Percentiles rank a stretch among this genome's conserved stretches.
These are phyloP conservation scores for Leishmania braziliensis DNA, from an alignment of 208 protist genomes.

Conservation along the genomic window DNA sequence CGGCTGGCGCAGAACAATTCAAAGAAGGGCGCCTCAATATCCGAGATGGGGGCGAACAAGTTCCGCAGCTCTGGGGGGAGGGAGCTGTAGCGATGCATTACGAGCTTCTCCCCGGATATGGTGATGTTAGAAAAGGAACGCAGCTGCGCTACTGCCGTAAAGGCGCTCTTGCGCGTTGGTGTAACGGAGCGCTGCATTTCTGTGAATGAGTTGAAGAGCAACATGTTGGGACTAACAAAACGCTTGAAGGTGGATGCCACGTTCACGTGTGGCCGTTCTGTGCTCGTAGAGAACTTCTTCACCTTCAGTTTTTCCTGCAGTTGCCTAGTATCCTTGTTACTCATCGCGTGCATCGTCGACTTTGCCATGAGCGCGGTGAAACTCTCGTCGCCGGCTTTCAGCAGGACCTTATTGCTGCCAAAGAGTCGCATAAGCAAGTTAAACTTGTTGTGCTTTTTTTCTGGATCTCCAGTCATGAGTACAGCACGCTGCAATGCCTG, in stretches of 20 bases:
- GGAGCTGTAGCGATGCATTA: conserved; percentile 38
- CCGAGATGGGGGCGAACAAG: conserved; percentile 72
- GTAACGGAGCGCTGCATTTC: conserved; percentile 78
- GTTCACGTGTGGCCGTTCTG: background rate
- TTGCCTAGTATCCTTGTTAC: conserved; percentile 22
- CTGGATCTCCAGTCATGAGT: conserved; percentile 25
- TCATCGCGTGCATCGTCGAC: conserved; percentile 55
- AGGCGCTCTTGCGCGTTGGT: conserved; percentile 61
- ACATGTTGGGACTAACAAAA: conserved; percentile 55
- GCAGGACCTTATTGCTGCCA: conserved; percentile 33
- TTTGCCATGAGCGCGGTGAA: conserved; percentile 56
- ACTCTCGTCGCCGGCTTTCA: conserved; percentile 43
- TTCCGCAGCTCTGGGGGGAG: conserved; percentile 36
- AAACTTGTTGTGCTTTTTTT: conserved; percentile 62
- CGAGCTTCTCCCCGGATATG: conserved; percentile 17
- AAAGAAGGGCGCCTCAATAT: conserved; percentile 59
- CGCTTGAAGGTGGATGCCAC: conserved; percentile 8
- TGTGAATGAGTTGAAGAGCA: conserved; percentile 75
- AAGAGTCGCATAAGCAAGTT: conserved; percentile 75
- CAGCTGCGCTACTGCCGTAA: conserved; percentile 37
- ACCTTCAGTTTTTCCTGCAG: conserved; percentile 38
- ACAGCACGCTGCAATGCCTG: conserved; percentile 37
- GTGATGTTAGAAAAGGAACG: conserved; percentile 33
- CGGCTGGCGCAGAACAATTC: conserved; percentile 71
- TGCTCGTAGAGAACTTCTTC: conserved; percentile 1